Evolutionary conservation across 2,329 filamentous ascomycete genomes (phyloP).

Genomic region (Aspergillus tubingensis): DNA sequence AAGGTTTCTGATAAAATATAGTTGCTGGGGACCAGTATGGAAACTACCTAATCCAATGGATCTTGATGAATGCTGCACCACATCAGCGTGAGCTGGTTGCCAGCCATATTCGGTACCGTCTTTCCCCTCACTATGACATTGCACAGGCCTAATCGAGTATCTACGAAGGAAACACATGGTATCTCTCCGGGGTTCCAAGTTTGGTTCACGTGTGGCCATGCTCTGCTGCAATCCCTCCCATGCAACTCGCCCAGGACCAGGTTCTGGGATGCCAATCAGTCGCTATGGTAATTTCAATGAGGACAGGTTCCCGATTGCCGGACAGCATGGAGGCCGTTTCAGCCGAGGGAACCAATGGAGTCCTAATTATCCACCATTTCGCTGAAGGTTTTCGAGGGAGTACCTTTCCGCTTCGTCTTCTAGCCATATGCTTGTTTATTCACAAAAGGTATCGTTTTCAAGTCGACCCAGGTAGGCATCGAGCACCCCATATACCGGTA

Average conservation of each 20-base stretch:
- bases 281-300: slow-evolving; percentile 57
- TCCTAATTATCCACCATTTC: slow-evolving; percentile 40
- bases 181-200: slow-evolving; percentile 95
- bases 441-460: neutral
- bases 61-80: slow-evolving; percentile 80
- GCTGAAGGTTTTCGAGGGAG: slow-evolving; percentile 25
- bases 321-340: slow-evolving; percentile 42
- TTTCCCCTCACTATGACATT: neutral
- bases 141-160: neutral
- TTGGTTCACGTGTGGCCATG: slow-evolving; percentile 97
- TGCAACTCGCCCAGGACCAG: slow-evolving; percentile 83
- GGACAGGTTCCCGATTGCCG: slow-evolving; percentile 39
- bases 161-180: slow-evolving; percentile 86
- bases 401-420: neutral
- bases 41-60: slow-evolving; percentile 97
- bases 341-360: slow-evolving; percentile 41
- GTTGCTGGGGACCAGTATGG: slow-evolving; percentile 97
- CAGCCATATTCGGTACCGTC: slow-evolving; percentile 73
- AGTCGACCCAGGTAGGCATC: neutral
- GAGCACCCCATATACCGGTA: neutral
- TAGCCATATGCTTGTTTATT: neutral
- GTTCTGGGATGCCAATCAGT: slow-evolving; percentile 67
- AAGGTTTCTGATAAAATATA: slow-evolving; percentile 28
- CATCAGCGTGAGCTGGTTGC: slow-evolving; percentile 94
- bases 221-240: slow-evolving; percentile 94